A percentile compares a stretch with the other conserved stretches of the same genome.
Evolutionary conservation across 257 asterid genomes (phyloP).

Genomic region (Penstemon barbatus): DNA sequence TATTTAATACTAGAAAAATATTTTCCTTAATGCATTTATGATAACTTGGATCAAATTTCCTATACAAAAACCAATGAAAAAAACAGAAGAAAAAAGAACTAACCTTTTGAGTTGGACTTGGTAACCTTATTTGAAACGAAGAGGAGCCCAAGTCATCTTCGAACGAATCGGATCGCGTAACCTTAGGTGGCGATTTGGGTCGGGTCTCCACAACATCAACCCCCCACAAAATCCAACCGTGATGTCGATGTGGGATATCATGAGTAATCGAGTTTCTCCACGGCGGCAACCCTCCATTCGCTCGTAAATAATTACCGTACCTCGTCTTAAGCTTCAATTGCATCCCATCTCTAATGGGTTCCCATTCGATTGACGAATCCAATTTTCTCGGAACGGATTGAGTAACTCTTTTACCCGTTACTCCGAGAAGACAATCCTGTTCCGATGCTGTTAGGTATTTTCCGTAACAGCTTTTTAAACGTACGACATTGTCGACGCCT

Average conservation of each 20-base stretch:
- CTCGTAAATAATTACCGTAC: slow-evolving; percentile 56
- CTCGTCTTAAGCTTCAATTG: slow-evolving; percentile 44
- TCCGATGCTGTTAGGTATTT: slow-evolving; percentile 65
- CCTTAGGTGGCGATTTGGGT: slow-evolving; percentile 41
- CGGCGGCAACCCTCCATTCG: slow-evolving; percentile 66
- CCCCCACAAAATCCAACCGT: slow-evolving; percentile 74
- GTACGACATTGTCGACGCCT: slow-evolving; percentile 49
- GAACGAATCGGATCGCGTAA: slow-evolving; percentile 34
- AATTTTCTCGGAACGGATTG: slow-evolving; percentile 35
- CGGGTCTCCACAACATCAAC: slow-evolving; percentile 54
- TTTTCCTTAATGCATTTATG: too few species aligned
- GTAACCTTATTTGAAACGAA: slow-evolving; percentile 42
- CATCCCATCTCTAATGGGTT: slow-evolving; percentile 59
- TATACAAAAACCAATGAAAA: too few species aligned
- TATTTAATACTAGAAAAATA: too few species aligned
- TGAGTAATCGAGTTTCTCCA: slow-evolving; percentile 71
- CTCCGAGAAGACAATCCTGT: slow-evolving; percentile 46
- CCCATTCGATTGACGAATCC: slow-evolving; percentile 63
- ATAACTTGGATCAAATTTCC: too few species aligned
- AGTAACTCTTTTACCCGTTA: slow-evolving; percentile 55
- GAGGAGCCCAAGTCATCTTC: slow-evolving; percentile 39
- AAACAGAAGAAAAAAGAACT: background rate
- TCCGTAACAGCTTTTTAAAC: slow-evolving; percentile 60
- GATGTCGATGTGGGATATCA: slow-evolving; percentile 60
- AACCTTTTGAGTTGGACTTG: slow-evolving; percentile 32